phyloP scores from a whole-genome alignment of 2,329 filamentous ascomycete species.

The Colletotrichum sp. region DNA sequence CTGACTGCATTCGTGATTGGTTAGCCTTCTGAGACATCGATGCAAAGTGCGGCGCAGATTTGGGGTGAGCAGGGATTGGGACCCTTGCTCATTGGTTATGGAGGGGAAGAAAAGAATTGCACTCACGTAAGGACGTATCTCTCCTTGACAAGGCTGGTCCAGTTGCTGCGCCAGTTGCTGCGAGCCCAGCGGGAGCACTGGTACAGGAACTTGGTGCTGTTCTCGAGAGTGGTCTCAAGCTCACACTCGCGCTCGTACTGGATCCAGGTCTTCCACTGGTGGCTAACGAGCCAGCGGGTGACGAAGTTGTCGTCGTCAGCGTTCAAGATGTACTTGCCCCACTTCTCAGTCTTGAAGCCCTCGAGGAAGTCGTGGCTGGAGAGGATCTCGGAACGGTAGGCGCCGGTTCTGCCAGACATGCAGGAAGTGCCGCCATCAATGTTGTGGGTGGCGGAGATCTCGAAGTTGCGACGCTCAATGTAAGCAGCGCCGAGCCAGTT shows the following conservation, averaged over 20 bases:
- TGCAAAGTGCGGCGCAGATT: not conserved
- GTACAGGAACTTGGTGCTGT: constrained; percentile 86
- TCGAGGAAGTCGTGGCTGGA: constrained; percentile 85
- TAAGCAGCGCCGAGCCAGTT: constrained; percentile 93
- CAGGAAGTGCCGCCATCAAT: constrained; percentile 96
- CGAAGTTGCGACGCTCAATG: constrained; percentile 92
- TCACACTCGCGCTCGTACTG: constrained; percentile 93
- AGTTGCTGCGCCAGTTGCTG: constrained; percentile 97
- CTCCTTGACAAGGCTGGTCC: constrained; percentile 86
- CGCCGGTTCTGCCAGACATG: constrained; percentile 92
- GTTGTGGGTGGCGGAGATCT: constrained; percentile 94
- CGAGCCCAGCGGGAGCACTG: constrained; percentile 95
- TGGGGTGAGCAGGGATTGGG: not conserved
- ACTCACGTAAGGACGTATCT: constrained; percentile 85
- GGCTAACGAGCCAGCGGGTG: constrained; percentile 91
- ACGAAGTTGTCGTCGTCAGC: constrained; percentile 99
- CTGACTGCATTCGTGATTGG: constrained; percentile 60
- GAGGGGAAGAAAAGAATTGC: constrained; percentile 4
- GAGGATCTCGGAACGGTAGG: constrained; percentile 88
- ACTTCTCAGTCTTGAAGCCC: constrained; percentile 90
- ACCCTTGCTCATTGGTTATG: not conserved
- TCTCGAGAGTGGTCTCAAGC: constrained; percentile 91
- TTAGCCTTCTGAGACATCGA: constrained; percentile 13
- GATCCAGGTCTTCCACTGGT: constrained; percentile 93
- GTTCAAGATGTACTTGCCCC: constrained; percentile 88